Evolutionary conservation across 495 filamentous ascomycete genomes (phyloP).

Genomic region (Neurospora intermedia): DNA sequence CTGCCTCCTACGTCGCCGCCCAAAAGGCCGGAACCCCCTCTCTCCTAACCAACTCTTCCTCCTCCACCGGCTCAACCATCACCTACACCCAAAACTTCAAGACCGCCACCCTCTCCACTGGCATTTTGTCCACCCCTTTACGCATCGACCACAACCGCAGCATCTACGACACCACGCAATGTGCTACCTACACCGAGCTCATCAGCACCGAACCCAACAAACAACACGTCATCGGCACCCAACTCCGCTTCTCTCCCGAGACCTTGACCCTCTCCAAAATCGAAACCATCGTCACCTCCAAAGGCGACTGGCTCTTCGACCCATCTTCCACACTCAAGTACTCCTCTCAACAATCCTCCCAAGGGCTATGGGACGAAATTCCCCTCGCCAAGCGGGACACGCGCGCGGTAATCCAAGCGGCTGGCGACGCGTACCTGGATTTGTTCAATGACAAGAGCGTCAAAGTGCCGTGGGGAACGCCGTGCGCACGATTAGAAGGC

Average conservation of each 20-base stretch:
- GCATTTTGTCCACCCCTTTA: slow-evolving; percentile 32
- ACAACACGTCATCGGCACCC: slow-evolving; percentile 41
- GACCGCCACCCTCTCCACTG: slow-evolving; percentile 20
- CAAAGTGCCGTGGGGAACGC: slow-evolving; percentile 33
- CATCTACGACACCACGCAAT: slow-evolving; percentile 36
- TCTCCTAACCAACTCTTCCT: slow-evolving; percentile 15
- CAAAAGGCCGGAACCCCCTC: slow-evolving; percentile 29
- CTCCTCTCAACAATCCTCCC: slow-evolving; percentile 23
- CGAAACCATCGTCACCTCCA: slow-evolving; percentile 33
- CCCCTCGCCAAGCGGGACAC: slow-evolving; percentile 27
- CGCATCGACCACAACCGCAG: slow-evolving; percentile 38
- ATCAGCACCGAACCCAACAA: slow-evolving; percentile 30
- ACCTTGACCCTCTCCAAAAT: slow-evolving; percentile 24
- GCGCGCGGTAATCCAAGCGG: slow-evolving; percentile 31
- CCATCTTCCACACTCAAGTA: slow-evolving; percentile 38
- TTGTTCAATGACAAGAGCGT: slow-evolving; percentile 31
- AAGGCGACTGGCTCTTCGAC: slow-evolving; percentile 41
- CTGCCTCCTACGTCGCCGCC: slow-evolving; percentile 28
- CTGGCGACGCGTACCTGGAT: slow-evolving; percentile 37
- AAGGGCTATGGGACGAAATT: slow-evolving; percentile 31
- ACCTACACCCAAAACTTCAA: slow-evolving; percentile 28
- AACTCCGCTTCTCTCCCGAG: slow-evolving; percentile 27
- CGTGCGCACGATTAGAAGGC: slow-evolving; percentile 38
- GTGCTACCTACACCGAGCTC: slow-evolving; percentile 43
- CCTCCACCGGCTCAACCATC: neutral